Conservation (phyloP, 306 rosid genomes). For the Biancaea sappan region DNA sequence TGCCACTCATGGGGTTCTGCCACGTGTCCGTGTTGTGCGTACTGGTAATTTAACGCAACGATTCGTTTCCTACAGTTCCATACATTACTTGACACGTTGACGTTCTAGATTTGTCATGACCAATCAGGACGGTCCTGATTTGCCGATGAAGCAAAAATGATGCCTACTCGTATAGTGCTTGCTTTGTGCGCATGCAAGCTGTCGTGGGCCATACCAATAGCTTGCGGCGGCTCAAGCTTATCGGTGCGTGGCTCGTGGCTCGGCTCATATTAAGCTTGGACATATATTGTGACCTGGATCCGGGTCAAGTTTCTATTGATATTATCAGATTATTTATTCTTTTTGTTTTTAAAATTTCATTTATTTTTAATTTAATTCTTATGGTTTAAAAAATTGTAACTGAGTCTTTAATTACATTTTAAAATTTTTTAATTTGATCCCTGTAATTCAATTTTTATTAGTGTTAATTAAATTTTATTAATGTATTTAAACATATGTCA, state of each 20-base stretch:
- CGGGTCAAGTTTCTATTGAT: too few relatives aligned
- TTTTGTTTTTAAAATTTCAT: too few relatives aligned
- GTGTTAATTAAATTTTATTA: too few relatives aligned
- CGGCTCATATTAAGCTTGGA: conserved; percentile 9
- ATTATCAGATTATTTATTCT: too few relatives aligned
- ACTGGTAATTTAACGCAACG: conserved; percentile 44
- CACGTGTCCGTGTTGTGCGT: conserved; percentile 40
- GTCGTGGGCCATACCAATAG: conserved; percentile 21
- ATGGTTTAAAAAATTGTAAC: too few relatives aligned
- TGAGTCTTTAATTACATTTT: too few relatives aligned
- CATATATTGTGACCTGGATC: too few relatives aligned
- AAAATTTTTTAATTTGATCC: too few relatives aligned
- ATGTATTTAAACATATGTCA: too few relatives aligned
- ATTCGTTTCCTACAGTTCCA: not conserved
- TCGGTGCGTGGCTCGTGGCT: not conserved
- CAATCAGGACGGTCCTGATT: conserved; percentile 36
- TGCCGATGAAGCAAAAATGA: conserved; percentile 31
- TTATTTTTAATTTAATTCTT: too few relatives aligned
- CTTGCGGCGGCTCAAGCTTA: conserved; percentile 9
- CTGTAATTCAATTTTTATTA: too few relatives aligned
- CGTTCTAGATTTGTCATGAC: conserved; percentile 16
- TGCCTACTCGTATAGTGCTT: conserved; percentile 22
- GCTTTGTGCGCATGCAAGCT: conserved; percentile 58
- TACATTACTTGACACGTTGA: conserved; percentile 11
- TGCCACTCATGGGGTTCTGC: conserved; percentile 46